Percentiles rank a stretch among this genome's conserved stretches.
These are phyloP conservation scores for Pleurotus ostreatus DNA, from an alignment of 768 basidiomycete species.

Conservation along the genomic window DNA sequence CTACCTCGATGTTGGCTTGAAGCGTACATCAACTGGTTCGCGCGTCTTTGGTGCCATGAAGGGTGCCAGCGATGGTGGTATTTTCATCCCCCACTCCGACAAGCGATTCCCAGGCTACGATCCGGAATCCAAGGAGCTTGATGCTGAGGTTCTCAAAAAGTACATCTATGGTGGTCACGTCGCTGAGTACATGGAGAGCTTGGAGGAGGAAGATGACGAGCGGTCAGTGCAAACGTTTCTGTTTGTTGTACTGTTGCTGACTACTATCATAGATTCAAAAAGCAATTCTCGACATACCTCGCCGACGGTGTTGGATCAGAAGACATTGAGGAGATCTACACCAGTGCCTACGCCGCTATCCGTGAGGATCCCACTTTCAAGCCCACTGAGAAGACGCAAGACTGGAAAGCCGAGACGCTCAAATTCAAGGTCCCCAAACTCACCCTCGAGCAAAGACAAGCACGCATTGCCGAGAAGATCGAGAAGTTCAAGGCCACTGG, in stretches of 20 bases:
- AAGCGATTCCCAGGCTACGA: constrained; percentile 99
- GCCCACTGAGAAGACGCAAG: constrained; percentile 81
- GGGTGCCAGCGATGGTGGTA: constrained; percentile 96
- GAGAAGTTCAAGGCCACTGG: constrained; percentile 79
- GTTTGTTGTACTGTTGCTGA: constrained; percentile 9
- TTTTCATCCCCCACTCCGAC: constrained; percentile 96
- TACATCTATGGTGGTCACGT: constrained; percentile 98
- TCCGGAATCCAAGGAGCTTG: constrained; percentile 86
- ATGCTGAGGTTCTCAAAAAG: constrained; percentile 92
- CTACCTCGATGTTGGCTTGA: constrained; percentile 98
- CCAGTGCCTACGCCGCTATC: constrained; percentile 90
- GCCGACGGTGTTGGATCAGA: constrained; percentile 94
- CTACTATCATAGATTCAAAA: constrained; percentile 72
- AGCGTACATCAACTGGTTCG: constrained; percentile 95
- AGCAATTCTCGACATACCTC: constrained; percentile 93
- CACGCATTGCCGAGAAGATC: constrained; percentile 83
- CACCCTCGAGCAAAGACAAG: constrained; percentile 73
- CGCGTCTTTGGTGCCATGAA: constrained; percentile 99
- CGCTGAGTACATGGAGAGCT: constrained; percentile 98
- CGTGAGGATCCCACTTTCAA: constrained; percentile 92
- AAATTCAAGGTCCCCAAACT: constrained; percentile 71
- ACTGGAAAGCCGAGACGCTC: constrained; percentile 85
- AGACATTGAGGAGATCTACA: constrained; percentile 95
- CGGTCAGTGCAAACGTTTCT: constrained; percentile 41
- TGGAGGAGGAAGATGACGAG: constrained; percentile 99